Conservation (phyloP, 768 basidiomycete genomes). For the Hypsizygus marmoreus region DNA sequence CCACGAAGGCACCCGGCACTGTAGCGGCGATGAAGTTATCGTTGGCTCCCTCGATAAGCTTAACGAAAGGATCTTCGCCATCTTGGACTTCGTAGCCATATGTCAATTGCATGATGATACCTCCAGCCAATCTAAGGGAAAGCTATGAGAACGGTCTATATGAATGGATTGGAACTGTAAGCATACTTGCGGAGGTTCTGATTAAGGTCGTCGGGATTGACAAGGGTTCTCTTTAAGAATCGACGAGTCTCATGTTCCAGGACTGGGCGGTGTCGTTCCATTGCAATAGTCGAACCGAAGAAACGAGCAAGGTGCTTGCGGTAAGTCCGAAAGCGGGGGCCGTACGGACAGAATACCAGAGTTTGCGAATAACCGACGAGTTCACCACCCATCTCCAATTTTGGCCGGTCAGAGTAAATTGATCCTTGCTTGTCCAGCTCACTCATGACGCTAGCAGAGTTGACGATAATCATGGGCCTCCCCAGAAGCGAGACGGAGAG, state of each 20-base stretch:
- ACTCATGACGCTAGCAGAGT: conserved; percentile 42
- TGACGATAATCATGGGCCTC: conserved; percentile 49
- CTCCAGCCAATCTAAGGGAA: conserved; percentile 45
- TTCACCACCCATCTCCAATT: conserved; percentile 52
- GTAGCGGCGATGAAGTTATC: conserved; percentile 53
- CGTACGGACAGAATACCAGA: conserved; percentile 46
- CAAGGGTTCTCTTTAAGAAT: conserved; percentile 39
- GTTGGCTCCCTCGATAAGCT: conserved; percentile 52
- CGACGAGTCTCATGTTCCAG: conserved; percentile 35
- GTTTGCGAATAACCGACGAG: conserved; percentile 50
- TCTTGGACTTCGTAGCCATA: conserved; percentile 61
- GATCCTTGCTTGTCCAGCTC: conserved; percentile 49
- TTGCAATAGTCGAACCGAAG: conserved; percentile 35
- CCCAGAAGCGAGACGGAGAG: conserved; percentile 43
- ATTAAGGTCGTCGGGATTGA: conserved; percentile 30
- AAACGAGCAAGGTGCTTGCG: conserved; percentile 45
- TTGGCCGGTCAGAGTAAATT: conserved; percentile 50
- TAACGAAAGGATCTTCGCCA: conserved; percentile 49
- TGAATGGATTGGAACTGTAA: background rate
- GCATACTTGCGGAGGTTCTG: conserved; percentile 45
- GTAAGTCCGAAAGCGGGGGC: conserved; percentile 42
- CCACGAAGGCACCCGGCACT: conserved; percentile 48
- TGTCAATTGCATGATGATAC: conserved; percentile 53
- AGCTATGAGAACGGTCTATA: conserved; percentile 1
- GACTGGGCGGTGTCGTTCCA: conserved; percentile 32